These are phyloP conservation scores for Lentinula sp. DNA, from an alignment of 768 basidiomycete species.

Conservation along the genomic window DNA sequence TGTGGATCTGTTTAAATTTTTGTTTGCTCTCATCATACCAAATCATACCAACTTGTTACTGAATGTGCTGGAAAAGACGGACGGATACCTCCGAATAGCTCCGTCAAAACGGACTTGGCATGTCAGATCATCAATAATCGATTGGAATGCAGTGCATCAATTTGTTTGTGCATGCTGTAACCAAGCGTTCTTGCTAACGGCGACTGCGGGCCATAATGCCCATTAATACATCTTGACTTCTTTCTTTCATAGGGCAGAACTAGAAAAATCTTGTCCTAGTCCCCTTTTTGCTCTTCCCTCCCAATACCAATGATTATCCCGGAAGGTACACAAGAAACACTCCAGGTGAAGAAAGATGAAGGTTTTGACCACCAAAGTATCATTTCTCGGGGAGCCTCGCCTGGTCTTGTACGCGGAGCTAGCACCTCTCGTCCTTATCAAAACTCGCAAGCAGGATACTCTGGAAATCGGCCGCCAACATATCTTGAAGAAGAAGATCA, in stretches of 20 bases:
- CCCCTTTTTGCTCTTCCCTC: neutral
- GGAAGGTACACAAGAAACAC: neutral
- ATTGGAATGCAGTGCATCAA: neutral
- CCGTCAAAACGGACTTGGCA: neutral
- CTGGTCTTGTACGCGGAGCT: conserved; percentile 10
- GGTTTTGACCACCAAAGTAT: conserved; percentile 15
- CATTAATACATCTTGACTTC: neutral
- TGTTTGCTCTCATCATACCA: neutral
- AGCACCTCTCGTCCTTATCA: neutral
- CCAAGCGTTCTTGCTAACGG: neutral
- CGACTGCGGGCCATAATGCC: neutral
- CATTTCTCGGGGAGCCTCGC: conserved; percentile 5
- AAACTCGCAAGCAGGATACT: neutral
- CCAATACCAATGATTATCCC: neutral
- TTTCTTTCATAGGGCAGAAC: neutral
- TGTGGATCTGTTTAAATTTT: neutral
- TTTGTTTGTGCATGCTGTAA: neutral
- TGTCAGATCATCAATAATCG: neutral
- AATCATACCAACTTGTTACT: too few relatives aligned
- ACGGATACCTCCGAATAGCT: too few relatives aligned
- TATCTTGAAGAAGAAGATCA: conserved; percentile 17
- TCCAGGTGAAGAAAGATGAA: conserved; percentile 11
- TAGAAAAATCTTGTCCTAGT: neutral
- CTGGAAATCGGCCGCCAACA: conserved; percentile 3
- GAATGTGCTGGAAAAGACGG: too few relatives aligned